Percentiles rank a stretch among this genome's conserved stretches.
Conservation (phyloP, 1,284 basidiomycete species). For the Marasmius sp. region DNA sequence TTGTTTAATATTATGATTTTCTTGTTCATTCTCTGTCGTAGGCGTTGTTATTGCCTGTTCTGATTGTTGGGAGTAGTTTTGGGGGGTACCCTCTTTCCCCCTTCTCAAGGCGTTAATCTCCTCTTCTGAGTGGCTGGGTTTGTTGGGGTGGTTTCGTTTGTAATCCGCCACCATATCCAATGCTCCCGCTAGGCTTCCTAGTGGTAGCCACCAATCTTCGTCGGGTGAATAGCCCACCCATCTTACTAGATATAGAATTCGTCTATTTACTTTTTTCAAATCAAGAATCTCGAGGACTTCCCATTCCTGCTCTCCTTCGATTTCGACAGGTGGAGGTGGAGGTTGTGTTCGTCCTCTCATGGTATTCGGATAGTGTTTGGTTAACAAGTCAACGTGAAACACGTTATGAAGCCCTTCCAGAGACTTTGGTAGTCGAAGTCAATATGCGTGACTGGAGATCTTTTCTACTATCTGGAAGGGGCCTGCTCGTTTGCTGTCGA, state of each 20-base stretch:
- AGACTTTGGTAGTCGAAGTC: conserved; percentile 2
- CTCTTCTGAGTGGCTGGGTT: background rate
- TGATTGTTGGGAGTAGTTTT: too few relatives aligned
- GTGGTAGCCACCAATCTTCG: background rate
- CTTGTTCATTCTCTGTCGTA: too few relatives aligned
- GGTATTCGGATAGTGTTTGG: conserved; percentile 4
- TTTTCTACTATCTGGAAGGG: conserved; percentile 19
- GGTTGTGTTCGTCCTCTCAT: conserved; percentile 4
- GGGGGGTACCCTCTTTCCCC: too few relatives aligned
- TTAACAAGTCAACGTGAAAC: conserved; percentile 15
- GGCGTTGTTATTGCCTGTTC: too few relatives aligned
- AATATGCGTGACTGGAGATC: conserved; percentile 13
- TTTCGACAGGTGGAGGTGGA: background rate
- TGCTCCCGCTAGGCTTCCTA: background rate
- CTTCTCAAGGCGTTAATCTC: background rate
- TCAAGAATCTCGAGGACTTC: conserved; percentile 23
- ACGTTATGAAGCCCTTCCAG: conserved; percentile 20
- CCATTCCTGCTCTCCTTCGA: conserved; percentile 3
- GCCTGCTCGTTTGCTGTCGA: conserved; percentile 14
- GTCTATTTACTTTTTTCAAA: too few relatives aligned
- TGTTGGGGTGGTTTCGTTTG: background rate
- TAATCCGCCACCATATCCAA: background rate
- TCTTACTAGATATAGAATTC: too few relatives aligned
- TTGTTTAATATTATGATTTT: too few relatives aligned
- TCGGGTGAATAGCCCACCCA: background rate